Evolutionary conservation across 176 grass and related monocot species (phyloP).

Genomic region (Hsuehochloa calcarea): DNA sequence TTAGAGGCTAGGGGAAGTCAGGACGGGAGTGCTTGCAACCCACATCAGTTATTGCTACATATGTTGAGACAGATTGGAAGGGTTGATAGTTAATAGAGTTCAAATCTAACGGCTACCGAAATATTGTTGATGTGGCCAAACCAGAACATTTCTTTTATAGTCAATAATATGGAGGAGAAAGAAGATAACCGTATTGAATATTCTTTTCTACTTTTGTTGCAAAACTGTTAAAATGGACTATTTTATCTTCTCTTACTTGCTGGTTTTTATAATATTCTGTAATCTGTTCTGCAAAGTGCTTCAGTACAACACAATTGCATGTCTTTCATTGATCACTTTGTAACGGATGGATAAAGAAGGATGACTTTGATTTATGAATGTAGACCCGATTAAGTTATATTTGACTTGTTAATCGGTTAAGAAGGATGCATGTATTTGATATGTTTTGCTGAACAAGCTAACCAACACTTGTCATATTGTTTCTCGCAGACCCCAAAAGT

Average conservation of each 20-base stretch:
- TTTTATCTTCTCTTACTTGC: not conserved
- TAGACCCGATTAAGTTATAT: not conserved
- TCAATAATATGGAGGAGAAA: not conserved
- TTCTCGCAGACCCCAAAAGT: conserved; percentile 88
- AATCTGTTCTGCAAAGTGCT: not conserved
- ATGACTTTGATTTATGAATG: not conserved
- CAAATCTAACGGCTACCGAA: not conserved
- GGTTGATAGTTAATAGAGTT: not conserved
- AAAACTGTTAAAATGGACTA: not conserved
- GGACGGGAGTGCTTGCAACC: not conserved
- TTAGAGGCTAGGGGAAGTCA: not conserved
- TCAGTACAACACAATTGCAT: conserved; percentile 6
- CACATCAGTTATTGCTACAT: not conserved
- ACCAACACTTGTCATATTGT: not conserved
- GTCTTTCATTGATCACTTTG: not conserved
- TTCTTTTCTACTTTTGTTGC: not conserved
- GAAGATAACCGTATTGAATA: not conserved
- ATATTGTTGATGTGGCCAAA: not conserved
- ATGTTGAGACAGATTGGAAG: not conserved
- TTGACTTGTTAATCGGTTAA: not conserved
- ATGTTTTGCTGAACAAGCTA: conserved; percentile 9
- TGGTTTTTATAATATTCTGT: not conserved
- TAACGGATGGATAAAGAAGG: not conserved
- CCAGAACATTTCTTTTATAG: not conserved
- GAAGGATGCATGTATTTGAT: not conserved